These are phyloP conservation scores for Eucalyptus dawsonii DNA, from an alignment of 345 rosid genomes.

Conservation along the genomic window DNA sequence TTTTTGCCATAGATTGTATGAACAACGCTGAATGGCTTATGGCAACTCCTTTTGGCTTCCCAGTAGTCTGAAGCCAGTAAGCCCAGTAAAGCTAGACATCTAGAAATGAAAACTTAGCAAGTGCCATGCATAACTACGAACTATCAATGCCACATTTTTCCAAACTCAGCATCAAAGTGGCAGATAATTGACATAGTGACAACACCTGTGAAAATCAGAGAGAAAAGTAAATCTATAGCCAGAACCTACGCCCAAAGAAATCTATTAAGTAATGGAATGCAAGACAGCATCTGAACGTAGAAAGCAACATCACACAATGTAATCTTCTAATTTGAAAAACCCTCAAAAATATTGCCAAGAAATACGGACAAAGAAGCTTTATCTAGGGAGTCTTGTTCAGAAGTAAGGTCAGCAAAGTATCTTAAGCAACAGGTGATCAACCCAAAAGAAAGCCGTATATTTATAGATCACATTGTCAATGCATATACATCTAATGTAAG, in stretches of 20 bases:
- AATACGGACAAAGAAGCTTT: neutral
- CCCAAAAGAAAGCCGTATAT: neutral
- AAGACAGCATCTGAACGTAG: neutral
- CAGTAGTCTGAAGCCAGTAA: constrained; percentile 43
- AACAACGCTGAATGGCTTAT: constrained; percentile 66
- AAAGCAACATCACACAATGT: neutral
- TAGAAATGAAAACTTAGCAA: neutral
- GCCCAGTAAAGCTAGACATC: neutral
- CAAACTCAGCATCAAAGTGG: neutral
- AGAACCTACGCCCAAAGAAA: neutral
- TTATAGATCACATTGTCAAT: too few relatives aligned
- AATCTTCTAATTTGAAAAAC: neutral
- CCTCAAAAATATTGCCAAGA: neutral
- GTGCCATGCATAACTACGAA: neutral
- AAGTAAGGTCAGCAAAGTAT: neutral
- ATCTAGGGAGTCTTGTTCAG: neutral
- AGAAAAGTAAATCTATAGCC: neutral
- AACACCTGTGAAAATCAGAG: neutral
- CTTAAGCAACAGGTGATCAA: neutral
- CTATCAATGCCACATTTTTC: neutral
- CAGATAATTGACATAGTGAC: neutral
- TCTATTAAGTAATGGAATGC: neutral
- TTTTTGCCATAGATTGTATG: constrained; percentile 77
- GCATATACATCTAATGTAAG: too few relatives aligned
- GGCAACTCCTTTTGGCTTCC: constrained; percentile 79